These are phyloP conservation scores for Rutstroemia sp. DNA, from an alignment of 2,329 filamentous ascomycete species.

Conservation along the genomic window DNA sequence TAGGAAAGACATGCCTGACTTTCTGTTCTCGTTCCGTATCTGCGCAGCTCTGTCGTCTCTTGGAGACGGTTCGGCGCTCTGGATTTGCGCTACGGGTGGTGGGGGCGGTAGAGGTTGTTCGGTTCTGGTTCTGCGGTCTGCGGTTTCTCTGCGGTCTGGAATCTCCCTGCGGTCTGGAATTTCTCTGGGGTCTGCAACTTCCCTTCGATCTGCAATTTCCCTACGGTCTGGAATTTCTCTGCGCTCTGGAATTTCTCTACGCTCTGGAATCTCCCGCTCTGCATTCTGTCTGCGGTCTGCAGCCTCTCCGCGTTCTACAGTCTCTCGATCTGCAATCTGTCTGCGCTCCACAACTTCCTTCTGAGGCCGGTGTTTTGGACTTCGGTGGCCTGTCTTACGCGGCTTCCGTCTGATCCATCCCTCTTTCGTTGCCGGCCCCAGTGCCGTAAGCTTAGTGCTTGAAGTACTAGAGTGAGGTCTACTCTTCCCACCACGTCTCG, in stretches of 20 bases:
- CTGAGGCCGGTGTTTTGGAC: neutral
- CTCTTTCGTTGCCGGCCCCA: conserved; percentile 19
- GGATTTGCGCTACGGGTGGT: no score
- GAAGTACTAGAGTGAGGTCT: neutral
- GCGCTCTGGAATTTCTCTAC: no score
- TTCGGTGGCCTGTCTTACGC: neutral
- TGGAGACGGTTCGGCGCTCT: neutral
- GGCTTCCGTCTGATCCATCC: conserved; percentile 18
- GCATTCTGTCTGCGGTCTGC: no score
- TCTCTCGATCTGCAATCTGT: neutral
- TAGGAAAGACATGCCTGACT: conserved; percentile 32
- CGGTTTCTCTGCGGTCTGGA: no score
- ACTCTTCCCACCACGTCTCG: neutral
- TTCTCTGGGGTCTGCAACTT: no score
- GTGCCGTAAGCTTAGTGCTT: conserved; percentile 9
- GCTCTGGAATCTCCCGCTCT: no score
- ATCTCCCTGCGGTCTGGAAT: no score
- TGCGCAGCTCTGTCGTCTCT: neutral
- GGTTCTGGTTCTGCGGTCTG: neutral
- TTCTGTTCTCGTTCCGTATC: conserved; percentile 14
- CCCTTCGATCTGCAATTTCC: no score
- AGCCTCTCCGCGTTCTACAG: no score
- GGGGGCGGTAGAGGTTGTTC: neutral
- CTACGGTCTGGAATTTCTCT: no score
- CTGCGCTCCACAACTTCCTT: neutral